A percentile compares a stretch with the other conserved stretches of the same genome.
Conservation (phyloP, 2,329 filamentous ascomycete species). For the Albophoma yamanashiensis region DNA sequence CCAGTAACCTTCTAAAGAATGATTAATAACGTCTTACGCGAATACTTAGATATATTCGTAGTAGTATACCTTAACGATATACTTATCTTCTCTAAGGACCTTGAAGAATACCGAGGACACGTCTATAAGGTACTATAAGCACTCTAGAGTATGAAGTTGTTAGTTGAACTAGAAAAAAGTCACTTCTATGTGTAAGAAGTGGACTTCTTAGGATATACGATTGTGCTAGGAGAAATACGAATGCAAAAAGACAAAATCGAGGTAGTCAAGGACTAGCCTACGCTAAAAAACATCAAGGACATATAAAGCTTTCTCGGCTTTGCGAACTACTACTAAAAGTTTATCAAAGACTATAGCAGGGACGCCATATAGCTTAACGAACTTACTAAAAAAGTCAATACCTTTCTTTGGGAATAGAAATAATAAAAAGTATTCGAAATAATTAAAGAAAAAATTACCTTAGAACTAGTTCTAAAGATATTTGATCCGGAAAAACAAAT, state of each 20-base stretch:
- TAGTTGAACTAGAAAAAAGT: no score
- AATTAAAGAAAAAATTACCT: not conserved
- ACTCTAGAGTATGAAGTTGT: no score
- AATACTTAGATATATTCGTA: slow-evolving; percentile 6
- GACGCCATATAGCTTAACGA: not conserved
- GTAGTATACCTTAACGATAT: slow-evolving; percentile 7
- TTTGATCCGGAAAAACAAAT: slow-evolving; percentile 1
- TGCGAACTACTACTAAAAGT: not conserved
- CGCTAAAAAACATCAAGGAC: not conserved
- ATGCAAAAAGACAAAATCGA: not conserved
- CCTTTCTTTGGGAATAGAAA: not conserved
- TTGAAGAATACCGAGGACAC: no score
- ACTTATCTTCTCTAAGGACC: slow-evolving; percentile 6
- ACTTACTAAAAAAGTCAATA: not conserved
- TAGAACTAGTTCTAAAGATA: not conserved
- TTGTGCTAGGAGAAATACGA: no score
- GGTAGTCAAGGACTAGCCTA: not conserved
- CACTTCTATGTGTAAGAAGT: no score
- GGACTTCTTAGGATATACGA: no score
- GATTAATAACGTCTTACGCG: slow-evolving; percentile 3
- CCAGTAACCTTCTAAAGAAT: slow-evolving; percentile 4
- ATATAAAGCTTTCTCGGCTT: not conserved
- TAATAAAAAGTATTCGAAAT: not conserved
- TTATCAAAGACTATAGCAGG: not conserved
- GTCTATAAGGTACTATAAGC: no score